Percentiles rank a stretch among this genome's conserved stretches.
These are phyloP conservation scores for Mimosa bimucronata DNA, from an alignment of 306 rosid genomes.

Conservation along the genomic window DNA sequence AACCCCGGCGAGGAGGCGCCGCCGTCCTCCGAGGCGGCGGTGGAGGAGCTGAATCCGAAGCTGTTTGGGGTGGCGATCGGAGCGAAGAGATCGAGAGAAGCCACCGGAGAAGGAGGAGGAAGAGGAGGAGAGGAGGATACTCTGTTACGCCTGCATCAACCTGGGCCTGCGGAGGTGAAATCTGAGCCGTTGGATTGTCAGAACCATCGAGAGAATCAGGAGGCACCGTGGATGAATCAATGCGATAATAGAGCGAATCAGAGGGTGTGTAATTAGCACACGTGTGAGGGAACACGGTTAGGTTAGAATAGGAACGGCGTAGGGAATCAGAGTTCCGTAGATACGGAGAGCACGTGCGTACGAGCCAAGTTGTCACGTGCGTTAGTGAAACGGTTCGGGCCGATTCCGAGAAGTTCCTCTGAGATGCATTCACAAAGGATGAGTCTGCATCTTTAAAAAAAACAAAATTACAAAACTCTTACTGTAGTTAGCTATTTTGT, in stretches of 20 bases:
- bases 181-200: slow-evolving; percentile 64
- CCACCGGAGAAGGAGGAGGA: slow-evolving; percentile 32
- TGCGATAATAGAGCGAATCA: slow-evolving; percentile 53
- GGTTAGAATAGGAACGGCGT: slow-evolving; percentile 27
- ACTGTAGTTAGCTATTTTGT: slow-evolving; percentile 3
- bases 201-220: slow-evolving; percentile 40
- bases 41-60: slow-evolving; percentile 49
- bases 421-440: slow-evolving; percentile 4
- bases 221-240: slow-evolving; percentile 60
- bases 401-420: slow-evolving; percentile 64
- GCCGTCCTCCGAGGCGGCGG: slow-evolving; percentile 17
- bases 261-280: slow-evolving; percentile 62
- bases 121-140: slow-evolving; percentile 54
- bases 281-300: not conserved
- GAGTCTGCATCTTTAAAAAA: slow-evolving; percentile 34
- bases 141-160: slow-evolving; percentile 55
- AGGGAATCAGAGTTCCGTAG: slow-evolving; percentile 46
- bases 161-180: slow-evolving; percentile 49
- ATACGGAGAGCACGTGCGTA: slow-evolving; percentile 54
- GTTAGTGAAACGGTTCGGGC: slow-evolving; percentile 54
- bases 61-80: slow-evolving; percentile 76
- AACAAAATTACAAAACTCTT: slow-evolving; percentile 19
- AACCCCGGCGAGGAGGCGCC: slow-evolving; percentile 20
- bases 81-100: slow-evolving; percentile 67
- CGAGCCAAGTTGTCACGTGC: slow-evolving; percentile 58